Conservation (phyloP, 148 eudicot species). For the Rhododendron vialii region DNA sequence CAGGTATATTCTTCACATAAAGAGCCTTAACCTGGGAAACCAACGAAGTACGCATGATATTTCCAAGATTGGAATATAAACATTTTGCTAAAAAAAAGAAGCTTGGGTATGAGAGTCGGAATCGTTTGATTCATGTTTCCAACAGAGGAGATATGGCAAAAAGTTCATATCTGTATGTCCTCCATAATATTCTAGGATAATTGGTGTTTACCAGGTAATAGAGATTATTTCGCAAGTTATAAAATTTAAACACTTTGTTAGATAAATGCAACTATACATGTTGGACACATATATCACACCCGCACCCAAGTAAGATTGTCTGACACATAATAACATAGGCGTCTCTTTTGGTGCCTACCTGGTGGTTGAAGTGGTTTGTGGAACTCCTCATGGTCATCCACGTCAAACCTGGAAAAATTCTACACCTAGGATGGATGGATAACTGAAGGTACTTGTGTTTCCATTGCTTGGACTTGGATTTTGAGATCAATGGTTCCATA, state of each 20-base stretch:
- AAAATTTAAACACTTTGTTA: neutral
- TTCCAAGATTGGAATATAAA: neutral
- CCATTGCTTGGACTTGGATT: neutral
- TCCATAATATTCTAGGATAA: neutral
- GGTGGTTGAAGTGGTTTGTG: neutral
- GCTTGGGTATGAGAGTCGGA: neutral
- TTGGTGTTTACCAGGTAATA: neutral
- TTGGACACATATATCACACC: neutral
- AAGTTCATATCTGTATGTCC: neutral
- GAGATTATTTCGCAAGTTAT: neutral
- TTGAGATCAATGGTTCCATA: neutral
- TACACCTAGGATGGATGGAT: neutral
- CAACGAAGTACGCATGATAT: constrained; percentile 6
- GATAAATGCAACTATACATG: neutral
- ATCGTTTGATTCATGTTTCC: neutral
- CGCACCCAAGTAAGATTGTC: neutral
- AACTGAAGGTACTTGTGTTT: neutral
- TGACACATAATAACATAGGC: neutral
- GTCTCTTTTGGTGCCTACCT: neutral
- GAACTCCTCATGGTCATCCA: neutral
- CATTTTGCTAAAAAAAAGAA: neutral
- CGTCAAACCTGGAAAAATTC: neutral
- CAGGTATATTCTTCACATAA: constrained; percentile 95
- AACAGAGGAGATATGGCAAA: neutral
- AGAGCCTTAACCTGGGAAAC: constrained; percentile 87